phyloP scores from a whole-genome alignment of 805 yeast species.

The Saccharomycopsis sp. region DNA sequence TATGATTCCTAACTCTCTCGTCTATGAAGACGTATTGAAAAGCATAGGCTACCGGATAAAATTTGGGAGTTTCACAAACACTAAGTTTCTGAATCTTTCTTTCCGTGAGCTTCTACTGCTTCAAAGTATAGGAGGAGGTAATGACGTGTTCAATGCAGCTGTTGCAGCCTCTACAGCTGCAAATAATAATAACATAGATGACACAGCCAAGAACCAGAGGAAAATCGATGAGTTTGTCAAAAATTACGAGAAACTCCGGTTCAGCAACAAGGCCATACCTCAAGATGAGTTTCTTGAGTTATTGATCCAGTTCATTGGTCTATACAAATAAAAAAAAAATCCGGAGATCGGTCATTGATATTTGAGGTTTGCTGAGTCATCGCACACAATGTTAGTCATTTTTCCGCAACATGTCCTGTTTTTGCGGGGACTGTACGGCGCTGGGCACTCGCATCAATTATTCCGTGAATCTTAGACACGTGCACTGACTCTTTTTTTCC shows the following conservation, averaged over 20 bases:
- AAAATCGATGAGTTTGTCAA: slow-evolving; percentile 6
- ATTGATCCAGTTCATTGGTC: slow-evolving; percentile 11
- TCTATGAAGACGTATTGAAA: slow-evolving; percentile 19
- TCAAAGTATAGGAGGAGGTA: not conserved
- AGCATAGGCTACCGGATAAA: slow-evolving; percentile 14
- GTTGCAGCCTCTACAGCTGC: not conserved
- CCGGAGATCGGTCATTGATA: not conserved
- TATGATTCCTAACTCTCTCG: slow-evolving; percentile 16
- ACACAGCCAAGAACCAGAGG: not conserved
- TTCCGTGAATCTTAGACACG: not conserved
- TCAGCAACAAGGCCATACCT: slow-evolving; percentile 13
- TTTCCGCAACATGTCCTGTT: not conserved
- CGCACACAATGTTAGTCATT: not conserved
- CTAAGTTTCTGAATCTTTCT: slow-evolving; percentile 1
- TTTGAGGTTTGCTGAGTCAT: not conserved
- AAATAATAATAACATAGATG: not conserved
- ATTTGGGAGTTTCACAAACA: slow-evolving; percentile 1
- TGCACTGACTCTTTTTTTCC: not conserved
- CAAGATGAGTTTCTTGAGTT: slow-evolving; percentile 19
- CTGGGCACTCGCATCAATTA: not conserved
- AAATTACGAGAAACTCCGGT: slow-evolving; percentile 17
- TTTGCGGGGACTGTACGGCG: not conserved
- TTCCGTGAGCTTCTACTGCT: slow-evolving; percentile 13
- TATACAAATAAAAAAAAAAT: not conserved
- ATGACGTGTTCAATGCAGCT: not conserved